Base-by-base conservation (phyloP, 352 stramenopile species). In the Phytophthora citrophthora region DNA sequence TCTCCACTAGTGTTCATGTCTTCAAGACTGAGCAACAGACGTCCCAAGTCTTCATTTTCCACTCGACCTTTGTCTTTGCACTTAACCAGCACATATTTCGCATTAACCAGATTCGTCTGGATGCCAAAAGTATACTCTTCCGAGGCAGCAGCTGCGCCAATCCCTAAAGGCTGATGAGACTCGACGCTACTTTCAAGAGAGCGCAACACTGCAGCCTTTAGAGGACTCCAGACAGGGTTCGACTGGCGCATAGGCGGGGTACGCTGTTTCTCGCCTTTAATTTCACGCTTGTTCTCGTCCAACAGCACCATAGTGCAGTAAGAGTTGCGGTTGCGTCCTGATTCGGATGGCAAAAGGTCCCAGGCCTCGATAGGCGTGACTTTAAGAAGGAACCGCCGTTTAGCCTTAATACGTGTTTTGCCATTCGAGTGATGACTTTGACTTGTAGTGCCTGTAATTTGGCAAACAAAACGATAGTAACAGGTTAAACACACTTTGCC, bases 51-150 rank as follows among this genome's bases (percentile, higher is more conserved):
- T 26, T 95, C 88, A 15, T 83, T 84, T 50, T 95, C 86, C 9
- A 95, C 86, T 20, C 87, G 82, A 8, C 88, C 88, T 46, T 94
- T 95, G 72, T 95, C 85, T 49, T 95, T 95, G 83, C 88, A 95
- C 54, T 95, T 95, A 5, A 95, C 77, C 11, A 94, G 67, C 54
- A 95, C 57, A 54, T 89, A 95, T 67, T 94, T 93, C 57, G 88
- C 88, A 24, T 82, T 75, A 46, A 75, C 62, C 7, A 95, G 53
- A 46, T 93, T 92, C 24, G 83, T 86, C 24, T 88, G 77, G 46
- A 89, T 93, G 45, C 88, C 88, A 64, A 95, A 94, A 39, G 88
- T 95, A 63, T 95, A 95, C 71, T 95, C 88, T 54, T 95, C 86
- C 4, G 83, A 79, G 1, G 86, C 88, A 0, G 88, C 88, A 4